Evolutionary conservation across 2,329 filamentous ascomycete species (phyloP), one percentile per base, ranked within the genome.

Genomic region (Penicillium sp.): DNA sequence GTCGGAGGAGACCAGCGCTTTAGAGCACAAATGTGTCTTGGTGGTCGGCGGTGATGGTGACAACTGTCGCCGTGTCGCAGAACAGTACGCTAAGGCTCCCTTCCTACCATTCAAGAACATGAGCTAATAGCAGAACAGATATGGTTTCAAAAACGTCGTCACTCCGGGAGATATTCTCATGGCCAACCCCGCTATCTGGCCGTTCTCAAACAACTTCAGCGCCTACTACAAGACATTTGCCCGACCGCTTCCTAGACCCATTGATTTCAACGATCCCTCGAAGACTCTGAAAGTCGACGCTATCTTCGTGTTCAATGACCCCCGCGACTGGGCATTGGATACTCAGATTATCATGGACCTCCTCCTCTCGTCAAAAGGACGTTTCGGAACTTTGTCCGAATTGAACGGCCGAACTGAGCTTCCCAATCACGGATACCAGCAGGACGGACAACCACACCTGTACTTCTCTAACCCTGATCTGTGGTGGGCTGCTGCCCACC

Each of bases 321-420:
- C 93, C 3, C 82, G 93, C 48, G 93, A 99, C 74, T 99, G 93
- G 93, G 90, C 88, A 0, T 79, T 96, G 9, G 92, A 97, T 68
- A 83, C 83, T 2, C 88, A 95, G 65, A 75, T 97, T 60, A 86
- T 97, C 49, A 71, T 87, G 46, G 93, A 99, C 69, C 74, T 95
- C 10, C 75, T 97, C 6, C 77, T 95, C 34, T 95, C 91, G 0
- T 77, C 81, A 14, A 62, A 78, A n/a, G 93, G 93, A 14, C 81
- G 88, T 49, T 67, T 95, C 3, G 93, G 92, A 22, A 96, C 92
- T 0, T 77, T 88, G 35, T 92, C 88, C 0, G 57, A 77, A 10
- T 83, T 81, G 64, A 95, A 95, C 66, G 85, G 84, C 35, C 74
- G 84, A 52, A 22, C 64, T 0, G 72, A 77, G 22, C 75, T 91